Evolutionary conservation across 768 basidiomycete genomes (phyloP).

Genomic region (Leucocoprinus leucothites): DNA sequence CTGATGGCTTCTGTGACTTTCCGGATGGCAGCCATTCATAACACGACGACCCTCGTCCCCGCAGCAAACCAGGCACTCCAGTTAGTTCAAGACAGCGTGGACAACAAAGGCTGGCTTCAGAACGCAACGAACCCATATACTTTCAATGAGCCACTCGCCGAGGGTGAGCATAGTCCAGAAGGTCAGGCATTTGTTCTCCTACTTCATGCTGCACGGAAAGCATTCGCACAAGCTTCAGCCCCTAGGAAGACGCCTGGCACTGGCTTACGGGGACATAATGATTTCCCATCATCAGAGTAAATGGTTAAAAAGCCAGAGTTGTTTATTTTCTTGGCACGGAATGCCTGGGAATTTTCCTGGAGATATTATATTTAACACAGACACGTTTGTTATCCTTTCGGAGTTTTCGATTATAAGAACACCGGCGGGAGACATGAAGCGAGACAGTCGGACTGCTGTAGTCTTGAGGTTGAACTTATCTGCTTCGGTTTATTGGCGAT

Average conservation of each 20-base stretch:
- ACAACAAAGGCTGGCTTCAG: constrained; percentile 40
- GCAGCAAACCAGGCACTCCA: constrained; percentile 38
- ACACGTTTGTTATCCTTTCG: too few species aligned
- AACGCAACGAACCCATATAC: constrained; percentile 48
- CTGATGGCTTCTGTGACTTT: constrained; percentile 56
- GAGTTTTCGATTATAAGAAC: too few species aligned
- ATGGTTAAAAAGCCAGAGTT: too few species aligned
- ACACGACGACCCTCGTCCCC: constrained; percentile 31
- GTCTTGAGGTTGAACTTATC: too few species aligned
- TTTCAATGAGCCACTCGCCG: constrained; percentile 35
- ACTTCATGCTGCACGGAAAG: constrained; percentile 41
- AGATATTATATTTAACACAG: too few species aligned
- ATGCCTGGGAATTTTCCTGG: too few species aligned
- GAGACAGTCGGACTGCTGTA: too few species aligned
- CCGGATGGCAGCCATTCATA: constrained; percentile 44
- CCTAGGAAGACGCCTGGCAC: background rate
- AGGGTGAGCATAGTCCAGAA: constrained; percentile 47
- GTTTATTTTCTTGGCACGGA: too few species aligned
- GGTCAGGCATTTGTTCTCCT: constrained; percentile 59
- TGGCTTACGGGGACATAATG: background rate
- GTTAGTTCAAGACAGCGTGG: constrained; percentile 35
- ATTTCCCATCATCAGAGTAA: background rate
- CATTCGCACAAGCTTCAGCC: constrained; percentile 15
- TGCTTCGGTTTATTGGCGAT: too few species aligned
- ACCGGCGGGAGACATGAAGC: too few species aligned